These are phyloP conservation scores for Daldinia sp. DNA, from an alignment of 2,329 filamentous ascomycete species.

Conservation along the genomic window DNA sequence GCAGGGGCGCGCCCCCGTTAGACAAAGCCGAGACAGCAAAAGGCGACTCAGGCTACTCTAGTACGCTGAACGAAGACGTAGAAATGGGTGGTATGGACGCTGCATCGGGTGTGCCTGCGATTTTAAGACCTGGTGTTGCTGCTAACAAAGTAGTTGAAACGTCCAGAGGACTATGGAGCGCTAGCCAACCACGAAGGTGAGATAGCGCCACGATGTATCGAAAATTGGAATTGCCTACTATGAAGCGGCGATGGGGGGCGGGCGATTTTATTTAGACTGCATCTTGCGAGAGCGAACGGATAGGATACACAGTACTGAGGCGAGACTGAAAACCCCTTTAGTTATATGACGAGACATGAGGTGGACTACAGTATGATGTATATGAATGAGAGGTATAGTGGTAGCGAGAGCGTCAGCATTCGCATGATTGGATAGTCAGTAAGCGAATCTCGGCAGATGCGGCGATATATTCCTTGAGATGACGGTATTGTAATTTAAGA, in stretches of 20 bases:
- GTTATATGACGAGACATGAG: constrained; percentile 19
- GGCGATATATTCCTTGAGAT: neutral
- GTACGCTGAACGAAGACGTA: constrained; percentile 53
- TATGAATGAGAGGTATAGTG: neutral
- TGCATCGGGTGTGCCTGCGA: constrained; percentile 54
- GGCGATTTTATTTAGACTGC: constrained; percentile 26
- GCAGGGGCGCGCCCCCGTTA: constrained; percentile 49
- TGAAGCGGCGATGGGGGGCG: neutral
- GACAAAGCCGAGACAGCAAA: constrained; percentile 49
- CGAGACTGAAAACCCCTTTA: neutral
- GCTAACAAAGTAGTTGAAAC: constrained; percentile 69
- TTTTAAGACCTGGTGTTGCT: constrained; percentile 62
- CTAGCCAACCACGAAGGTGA: constrained; percentile 45
- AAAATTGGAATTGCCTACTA: neutral
- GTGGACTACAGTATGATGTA: constrained; percentile 9
- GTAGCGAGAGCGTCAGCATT: constrained; percentile 1
- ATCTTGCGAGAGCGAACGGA: constrained; percentile 24
- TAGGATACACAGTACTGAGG: neutral
- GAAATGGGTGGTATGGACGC: constrained; percentile 57
- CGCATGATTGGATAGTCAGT: neutral
- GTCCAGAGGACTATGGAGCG: constrained; percentile 69
- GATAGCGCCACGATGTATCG: neutral
- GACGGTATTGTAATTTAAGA: neutral
- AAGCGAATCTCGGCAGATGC: neutral
- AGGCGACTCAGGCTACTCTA: constrained; percentile 60